These are phyloP conservation scores for Brettanomyces sp. DNA, from an alignment of 805 yeast genomes.

Conservation along the genomic window DNA sequence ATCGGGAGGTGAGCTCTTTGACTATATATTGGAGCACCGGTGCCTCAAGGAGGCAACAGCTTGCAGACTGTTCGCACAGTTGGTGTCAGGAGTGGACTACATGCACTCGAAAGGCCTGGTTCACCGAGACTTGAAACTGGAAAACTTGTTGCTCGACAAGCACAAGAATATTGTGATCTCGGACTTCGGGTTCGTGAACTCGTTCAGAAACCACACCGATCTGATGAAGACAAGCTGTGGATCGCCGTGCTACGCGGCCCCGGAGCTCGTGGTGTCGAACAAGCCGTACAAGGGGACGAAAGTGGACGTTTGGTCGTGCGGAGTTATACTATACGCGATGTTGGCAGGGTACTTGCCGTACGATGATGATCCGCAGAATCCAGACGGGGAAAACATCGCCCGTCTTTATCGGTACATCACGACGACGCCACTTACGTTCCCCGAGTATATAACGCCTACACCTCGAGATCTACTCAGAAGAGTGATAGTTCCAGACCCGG, in stretches of 20 bases:
- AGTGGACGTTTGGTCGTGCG: slow-evolving; percentile 96
- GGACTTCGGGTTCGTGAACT: slow-evolving; percentile 93
- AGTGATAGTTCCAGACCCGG: slow-evolving; percentile 80
- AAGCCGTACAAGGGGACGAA: slow-evolving; percentile 85
- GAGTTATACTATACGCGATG: slow-evolving; percentile 93
- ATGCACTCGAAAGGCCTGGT: slow-evolving; percentile 74
- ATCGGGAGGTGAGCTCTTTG: slow-evolving; percentile 94
- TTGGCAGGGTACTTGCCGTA: slow-evolving; percentile 94
- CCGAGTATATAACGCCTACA: slow-evolving; percentile 83
- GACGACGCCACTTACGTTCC: slow-evolving; percentile 85
- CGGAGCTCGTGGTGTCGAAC: slow-evolving; percentile 84
- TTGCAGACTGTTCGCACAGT: slow-evolving; percentile 81
- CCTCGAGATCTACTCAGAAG: slow-evolving; percentile 85
- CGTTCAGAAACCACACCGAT: slow-evolving; percentile 56
- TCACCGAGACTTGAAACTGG: slow-evolving; percentile 70
- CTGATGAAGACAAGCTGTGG: slow-evolving; percentile 94
- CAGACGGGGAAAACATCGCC: slow-evolving; percentile 91
- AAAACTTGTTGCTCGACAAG: slow-evolving; percentile 69
- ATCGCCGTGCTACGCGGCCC: slow-evolving; percentile 98
- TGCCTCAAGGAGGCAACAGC: slow-evolving; percentile 82
- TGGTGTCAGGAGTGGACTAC: slow-evolving; percentile 89
- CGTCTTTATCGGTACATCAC: slow-evolving; percentile 87
- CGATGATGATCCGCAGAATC: slow-evolving; percentile 95
- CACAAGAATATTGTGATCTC: slow-evolving; percentile 80
- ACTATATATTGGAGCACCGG: slow-evolving; percentile 79